Base-by-base conservation (phyloP, 2,329 filamentous ascomycete species). In the Colletotrichum coccodes region DNA sequence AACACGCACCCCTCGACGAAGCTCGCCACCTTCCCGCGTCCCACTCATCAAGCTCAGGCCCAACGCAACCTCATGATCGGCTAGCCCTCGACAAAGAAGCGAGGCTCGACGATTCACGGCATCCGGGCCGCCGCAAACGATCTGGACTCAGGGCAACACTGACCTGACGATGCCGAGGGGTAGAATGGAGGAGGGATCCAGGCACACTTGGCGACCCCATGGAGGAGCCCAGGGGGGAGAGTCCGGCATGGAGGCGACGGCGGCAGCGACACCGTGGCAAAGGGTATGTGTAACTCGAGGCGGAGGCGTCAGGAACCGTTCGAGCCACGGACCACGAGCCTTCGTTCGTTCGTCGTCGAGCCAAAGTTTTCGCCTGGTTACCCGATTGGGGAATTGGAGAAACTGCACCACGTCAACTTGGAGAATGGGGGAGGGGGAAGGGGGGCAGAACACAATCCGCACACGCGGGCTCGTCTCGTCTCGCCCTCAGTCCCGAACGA, bases 311-410 rank as follows among this genome's bases (percentile, higher is more conserved):
- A 69, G 56, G 61, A 63, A 57, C 59, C 46, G 28, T 36, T 49
- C 40, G n/a, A 40, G 49, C 60, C 65, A 68, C 30, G 60, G 44
- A 5, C 21, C 34, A 44, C 47, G 54, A 66, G 60, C 47, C 66
- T 16, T 69, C 62, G 66, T 65, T 65, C 47, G 61, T 16, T 69
- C 62, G 66, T 65, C 66, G 66, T 69, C 61, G 34, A 69, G 61
- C 42, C 61, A 56, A 66, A 64, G 54, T 64, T 69, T 60, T 60
- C 5, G 32, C 21, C 44, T 38, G 40, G 6, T 50, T 54, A 9
- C 54, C 65, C 21, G 14, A 46, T 49, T 42, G n/a, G 54, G 53
- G 28, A 64, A 26, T 68, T 68, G 65, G 65, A 65, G 61, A 56
- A 65, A 5, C 26, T 14, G 34, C 21, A 12, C 40, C 42, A 28